Evolutionary conservation across 345 rosid genomes (phyloP).

Genomic region (Syzygium oleosum): DNA sequence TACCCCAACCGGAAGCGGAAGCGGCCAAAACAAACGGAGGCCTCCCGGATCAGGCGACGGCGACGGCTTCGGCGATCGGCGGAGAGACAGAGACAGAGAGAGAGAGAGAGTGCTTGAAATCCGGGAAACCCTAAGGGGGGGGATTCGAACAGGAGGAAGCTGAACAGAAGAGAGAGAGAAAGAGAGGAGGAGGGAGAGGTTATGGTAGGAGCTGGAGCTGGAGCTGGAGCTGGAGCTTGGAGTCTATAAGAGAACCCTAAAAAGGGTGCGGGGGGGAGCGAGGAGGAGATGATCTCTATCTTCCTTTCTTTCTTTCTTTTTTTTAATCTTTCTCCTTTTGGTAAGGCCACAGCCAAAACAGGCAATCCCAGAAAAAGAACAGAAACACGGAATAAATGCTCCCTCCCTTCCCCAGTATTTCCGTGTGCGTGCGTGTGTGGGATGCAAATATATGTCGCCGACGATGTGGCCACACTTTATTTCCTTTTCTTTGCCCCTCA

Average conservation of each 20-base stretch:
- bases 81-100: neutral
- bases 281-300: neutral
- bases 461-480: neutral
- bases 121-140: slow-evolving; percentile 32
- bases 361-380: neutral
- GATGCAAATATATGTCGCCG: neutral
- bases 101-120: neutral
- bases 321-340: neutral
- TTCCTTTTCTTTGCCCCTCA: too few species aligned
- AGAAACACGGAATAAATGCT: neutral
- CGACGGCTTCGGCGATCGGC: too few species aligned
- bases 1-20: too few species aligned
- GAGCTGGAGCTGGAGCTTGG: neutral
- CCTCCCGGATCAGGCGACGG: too few species aligned
- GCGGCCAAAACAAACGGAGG: too few species aligned
- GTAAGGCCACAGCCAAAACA: neutral
- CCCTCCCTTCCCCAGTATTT: neutral
- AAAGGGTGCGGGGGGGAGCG: neutral
- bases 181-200: neutral
- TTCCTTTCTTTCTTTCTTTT: too few species aligned
- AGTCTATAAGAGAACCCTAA: neutral
- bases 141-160: neutral
- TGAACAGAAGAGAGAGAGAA: too few species aligned
- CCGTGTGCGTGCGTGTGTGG: neutral
- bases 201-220: neutral